phyloP scores from a whole-genome alignment of 2,329 filamentous ascomycete genomes.

The Aureobasidium sp. region DNA sequence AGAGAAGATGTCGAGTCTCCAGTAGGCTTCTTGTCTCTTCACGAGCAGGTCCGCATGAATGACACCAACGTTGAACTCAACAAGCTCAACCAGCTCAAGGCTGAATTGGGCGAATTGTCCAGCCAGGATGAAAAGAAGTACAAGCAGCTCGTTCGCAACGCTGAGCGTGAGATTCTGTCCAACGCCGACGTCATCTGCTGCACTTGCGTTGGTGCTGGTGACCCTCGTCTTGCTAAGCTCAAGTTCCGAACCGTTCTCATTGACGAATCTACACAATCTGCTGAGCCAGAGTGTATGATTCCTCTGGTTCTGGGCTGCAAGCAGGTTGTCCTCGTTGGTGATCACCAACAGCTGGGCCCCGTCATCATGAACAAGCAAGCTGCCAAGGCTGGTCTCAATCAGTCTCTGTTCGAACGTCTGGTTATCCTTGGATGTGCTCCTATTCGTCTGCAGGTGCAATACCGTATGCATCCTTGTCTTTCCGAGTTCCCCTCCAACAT shows the following conservation, averaged over 20 bases:
- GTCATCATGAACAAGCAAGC: slow-evolving; percentile 99
- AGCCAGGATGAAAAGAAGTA: slow-evolving; percentile 98
- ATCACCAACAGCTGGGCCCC: slow-evolving; percentile 94
- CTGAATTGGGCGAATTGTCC: slow-evolving; percentile 80
- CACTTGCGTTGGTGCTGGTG: slow-evolving; percentile 93
- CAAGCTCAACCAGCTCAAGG: slow-evolving; percentile 89
- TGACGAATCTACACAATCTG: slow-evolving; percentile 95
- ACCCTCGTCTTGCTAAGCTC: slow-evolving; percentile 90
- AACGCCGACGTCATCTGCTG: slow-evolving; percentile 98
- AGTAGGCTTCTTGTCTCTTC: slow-evolving; percentile 87
- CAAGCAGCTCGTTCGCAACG: slow-evolving; percentile 87
- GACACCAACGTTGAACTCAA: slow-evolving; percentile 90
- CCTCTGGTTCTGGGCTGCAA: slow-evolving; percentile 95
- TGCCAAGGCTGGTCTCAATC: slow-evolving; percentile 92
- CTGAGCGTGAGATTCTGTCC: slow-evolving; percentile 87
- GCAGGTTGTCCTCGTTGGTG: slow-evolving; percentile 95
- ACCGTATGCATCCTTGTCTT: slow-evolving; percentile 97
- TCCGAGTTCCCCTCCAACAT: slow-evolving; percentile 98
- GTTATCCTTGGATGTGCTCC: slow-evolving; percentile 83
- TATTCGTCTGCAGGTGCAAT: slow-evolving; percentile 92
- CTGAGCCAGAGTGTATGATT: slow-evolving; percentile 98
- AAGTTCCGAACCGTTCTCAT: slow-evolving; percentile 98
- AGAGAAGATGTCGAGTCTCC: slow-evolving; percentile 98
- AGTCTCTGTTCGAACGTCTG: slow-evolving; percentile 95
- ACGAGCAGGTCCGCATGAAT: slow-evolving; percentile 96